These are phyloP conservation scores for Galeopsis tetrahit DNA, from an alignment of 257 asterid genomes.

Conservation along the genomic window DNA sequence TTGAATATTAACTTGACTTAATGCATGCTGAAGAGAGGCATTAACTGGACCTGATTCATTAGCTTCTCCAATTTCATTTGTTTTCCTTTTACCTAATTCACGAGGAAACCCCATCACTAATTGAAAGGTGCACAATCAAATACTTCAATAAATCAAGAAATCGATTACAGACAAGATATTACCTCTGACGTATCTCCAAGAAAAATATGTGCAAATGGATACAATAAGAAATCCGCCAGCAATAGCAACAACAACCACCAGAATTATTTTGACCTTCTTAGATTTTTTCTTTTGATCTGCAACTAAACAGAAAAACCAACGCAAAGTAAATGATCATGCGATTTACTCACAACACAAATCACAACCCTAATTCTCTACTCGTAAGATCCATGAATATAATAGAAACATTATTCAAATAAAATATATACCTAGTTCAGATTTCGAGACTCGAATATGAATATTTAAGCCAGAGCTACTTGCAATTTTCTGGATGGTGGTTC, in stretches of 20 bases:
- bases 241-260: constrained; percentile 21
- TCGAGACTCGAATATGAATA: constrained; percentile 52
- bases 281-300: constrained; percentile 37
- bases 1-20: constrained; percentile 29
- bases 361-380: neutral
- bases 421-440: constrained; percentile 51
- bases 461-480: constrained; percentile 30
- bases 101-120: constrained; percentile 15
- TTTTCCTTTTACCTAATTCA: constrained; percentile 33
- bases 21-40: constrained; percentile 30
- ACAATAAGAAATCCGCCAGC: constrained; percentile 25
- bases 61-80: neutral
- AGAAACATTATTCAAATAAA: neutral
- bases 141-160: neutral
- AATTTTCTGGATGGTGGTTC: constrained; percentile 45
- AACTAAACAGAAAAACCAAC: neutral
- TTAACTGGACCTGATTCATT: neutral
- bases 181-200: constrained; percentile 59
- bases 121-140: neutral
- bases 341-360: neutral
- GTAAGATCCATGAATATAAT: neutral
- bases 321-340: neutral
- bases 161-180: neutral
- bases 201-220: constrained; percentile 30
- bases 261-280: constrained; percentile 34